Conservation (phyloP, 805 yeast genomes). For the Candida adriatica region DNA sequence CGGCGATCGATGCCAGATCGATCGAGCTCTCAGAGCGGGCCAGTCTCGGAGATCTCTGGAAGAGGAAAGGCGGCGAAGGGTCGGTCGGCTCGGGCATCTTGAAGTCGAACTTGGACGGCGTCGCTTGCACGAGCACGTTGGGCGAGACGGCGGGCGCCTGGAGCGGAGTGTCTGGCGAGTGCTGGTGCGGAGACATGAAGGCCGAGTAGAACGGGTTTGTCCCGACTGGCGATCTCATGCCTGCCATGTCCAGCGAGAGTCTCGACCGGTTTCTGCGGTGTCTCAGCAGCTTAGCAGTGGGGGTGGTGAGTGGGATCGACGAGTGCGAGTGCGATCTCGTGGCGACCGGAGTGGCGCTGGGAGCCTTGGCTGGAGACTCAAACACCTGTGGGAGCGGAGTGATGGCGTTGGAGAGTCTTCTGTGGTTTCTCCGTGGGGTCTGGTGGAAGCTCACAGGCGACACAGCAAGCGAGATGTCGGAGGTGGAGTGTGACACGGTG, state of each 20-base stretch:
- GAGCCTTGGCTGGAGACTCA: constrained; percentile 9
- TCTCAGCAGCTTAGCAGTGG: constrained; percentile 8
- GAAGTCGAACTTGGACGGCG: not conserved
- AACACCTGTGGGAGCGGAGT: constrained; percentile 14
- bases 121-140: constrained; percentile 14
- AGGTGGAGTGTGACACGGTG: constrained; percentile 19
- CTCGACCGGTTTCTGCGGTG: constrained; percentile 15
- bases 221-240: constrained; percentile 28
- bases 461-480: constrained; percentile 16
- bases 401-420: constrained; percentile 15
- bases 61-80: not conserved
- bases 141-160: constrained; percentile 24
- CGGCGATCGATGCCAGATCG: constrained; percentile 10
- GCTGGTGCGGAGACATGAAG: constrained; percentile 30
- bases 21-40: constrained; percentile 13
- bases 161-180: constrained; percentile 20
- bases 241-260: constrained; percentile 13
- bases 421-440: constrained; percentile 6
- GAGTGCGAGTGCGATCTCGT: constrained; percentile 6
- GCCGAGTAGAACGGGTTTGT: constrained; percentile 43
- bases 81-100: constrained; percentile 6
- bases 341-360: constrained; percentile 3
- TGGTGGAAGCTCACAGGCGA: constrained; percentile 11
- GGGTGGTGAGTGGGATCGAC: constrained; percentile 2
- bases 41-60: not conserved